These are phyloP conservation scores for Penicillium olsonii DNA, from an alignment of 2,329 filamentous ascomycete genomes.

Conservation along the genomic window DNA sequence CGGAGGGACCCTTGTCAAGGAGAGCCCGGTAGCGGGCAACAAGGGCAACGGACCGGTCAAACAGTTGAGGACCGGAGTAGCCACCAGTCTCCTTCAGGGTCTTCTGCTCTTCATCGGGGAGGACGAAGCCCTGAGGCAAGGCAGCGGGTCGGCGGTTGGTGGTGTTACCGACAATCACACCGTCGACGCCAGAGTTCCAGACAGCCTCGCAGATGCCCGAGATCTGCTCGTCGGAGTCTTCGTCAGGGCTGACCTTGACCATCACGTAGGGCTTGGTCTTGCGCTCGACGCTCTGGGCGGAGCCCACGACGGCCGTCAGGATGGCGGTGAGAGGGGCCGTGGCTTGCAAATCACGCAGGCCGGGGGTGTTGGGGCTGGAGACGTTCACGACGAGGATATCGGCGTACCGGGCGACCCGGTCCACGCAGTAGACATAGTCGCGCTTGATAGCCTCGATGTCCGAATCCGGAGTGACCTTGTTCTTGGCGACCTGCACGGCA, in stretches of 20 bases:
- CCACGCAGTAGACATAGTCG: slow-evolving; percentile 86
- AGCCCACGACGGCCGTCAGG: slow-evolving; percentile 76
- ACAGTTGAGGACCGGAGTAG: slow-evolving; percentile 88
- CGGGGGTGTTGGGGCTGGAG: slow-evolving; percentile 93
- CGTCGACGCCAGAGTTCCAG: slow-evolving; percentile 81
- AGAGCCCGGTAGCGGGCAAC: slow-evolving; percentile 76
- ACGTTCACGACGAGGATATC: slow-evolving; percentile 98
- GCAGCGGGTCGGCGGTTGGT: slow-evolving; percentile 78
- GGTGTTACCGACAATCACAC: slow-evolving; percentile 95
- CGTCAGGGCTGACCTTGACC: slow-evolving; percentile 97
- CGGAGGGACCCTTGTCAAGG: slow-evolving; percentile 55
- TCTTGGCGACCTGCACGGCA: slow-evolving; percentile 94
- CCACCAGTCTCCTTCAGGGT: slow-evolving; percentile 78
- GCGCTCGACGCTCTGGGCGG: slow-evolving; percentile 69
- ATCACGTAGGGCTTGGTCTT: slow-evolving; percentile 79
- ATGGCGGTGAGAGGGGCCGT: slow-evolving; percentile 79
- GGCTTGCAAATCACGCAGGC: slow-evolving; percentile 82
- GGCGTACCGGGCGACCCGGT: slow-evolving; percentile 79
- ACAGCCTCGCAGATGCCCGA: slow-evolving; percentile 86
- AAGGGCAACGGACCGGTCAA: slow-evolving; percentile 73
- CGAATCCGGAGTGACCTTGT: slow-evolving; percentile 83
- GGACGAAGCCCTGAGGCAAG: slow-evolving; percentile 64
- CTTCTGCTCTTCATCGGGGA: slow-evolving; percentile 67
- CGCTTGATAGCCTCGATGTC: slow-evolving; percentile 79
- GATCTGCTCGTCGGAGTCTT: slow-evolving; percentile 82